Conservation (phyloP, 495 filamentous ascomycete genomes). For the Aspergillus nanangensis region DNA sequence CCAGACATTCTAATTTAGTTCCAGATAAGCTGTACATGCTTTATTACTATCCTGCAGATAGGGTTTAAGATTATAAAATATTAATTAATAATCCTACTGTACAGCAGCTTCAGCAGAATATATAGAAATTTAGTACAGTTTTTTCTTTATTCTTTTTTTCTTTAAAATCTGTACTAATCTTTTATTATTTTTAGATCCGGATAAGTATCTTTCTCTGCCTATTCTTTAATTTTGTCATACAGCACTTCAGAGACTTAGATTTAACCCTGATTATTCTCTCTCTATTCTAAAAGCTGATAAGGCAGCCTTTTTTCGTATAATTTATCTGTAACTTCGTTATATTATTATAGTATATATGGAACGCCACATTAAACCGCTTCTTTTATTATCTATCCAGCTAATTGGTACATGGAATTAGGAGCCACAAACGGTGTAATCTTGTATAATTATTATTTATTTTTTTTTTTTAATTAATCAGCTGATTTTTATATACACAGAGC, state of each 20-base stretch:
- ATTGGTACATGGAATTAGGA: background rate
- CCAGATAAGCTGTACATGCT: constrained; percentile 15
- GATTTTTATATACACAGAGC: background rate
- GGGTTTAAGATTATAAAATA: constrained; percentile 10
- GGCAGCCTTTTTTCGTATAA: constrained; percentile 1
- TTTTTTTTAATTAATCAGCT: background rate
- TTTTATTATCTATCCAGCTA: background rate
- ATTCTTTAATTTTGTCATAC: background rate
- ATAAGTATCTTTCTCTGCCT: constrained; percentile 3
- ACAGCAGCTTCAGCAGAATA: constrained; percentile 3
- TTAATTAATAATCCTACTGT: constrained; percentile 2
- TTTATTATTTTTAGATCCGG: background rate
- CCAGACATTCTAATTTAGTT: constrained; percentile 9
- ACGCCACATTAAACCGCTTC: background rate
- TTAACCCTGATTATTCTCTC: constrained; percentile 2
- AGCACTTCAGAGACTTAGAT: background rate
- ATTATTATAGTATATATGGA: background rate
- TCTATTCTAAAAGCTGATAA: background rate
- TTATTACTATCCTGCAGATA: constrained; percentile 11
- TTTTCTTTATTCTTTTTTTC: background rate
- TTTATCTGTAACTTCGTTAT: constrained; percentile 1
- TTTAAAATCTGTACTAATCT: background rate
- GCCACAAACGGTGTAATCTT: background rate
- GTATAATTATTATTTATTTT: background rate
- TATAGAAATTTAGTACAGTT: constrained; percentile 2